Conservation (phyloP, 1,284 basidiomycete genomes). For the Inonotus hispidus region DNA sequence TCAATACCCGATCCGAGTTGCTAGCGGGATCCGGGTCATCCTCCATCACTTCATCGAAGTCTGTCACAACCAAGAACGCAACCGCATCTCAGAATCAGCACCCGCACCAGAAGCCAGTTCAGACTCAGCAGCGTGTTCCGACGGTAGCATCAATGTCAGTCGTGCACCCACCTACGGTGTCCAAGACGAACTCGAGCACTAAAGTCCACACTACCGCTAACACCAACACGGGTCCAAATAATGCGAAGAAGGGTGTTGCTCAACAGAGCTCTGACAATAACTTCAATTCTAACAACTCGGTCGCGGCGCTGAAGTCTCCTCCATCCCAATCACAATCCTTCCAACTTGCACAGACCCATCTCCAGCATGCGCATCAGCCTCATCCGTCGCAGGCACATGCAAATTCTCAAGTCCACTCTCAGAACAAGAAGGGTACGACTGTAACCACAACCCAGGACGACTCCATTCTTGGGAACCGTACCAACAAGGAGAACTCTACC, state of each 20-base stretch:
- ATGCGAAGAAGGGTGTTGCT: not conserved
- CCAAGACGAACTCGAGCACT: not conserved
- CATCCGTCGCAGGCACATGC: not conserved
- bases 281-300: not conserved
- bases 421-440: constrained; percentile 2
- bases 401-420: not conserved
- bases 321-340: not conserved
- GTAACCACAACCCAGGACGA: not conserved
- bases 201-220: not conserved
- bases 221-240: not conserved
- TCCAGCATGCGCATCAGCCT: not conserved
- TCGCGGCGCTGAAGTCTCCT: too few species aligned
- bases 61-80: not conserved
- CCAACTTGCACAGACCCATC: constrained; percentile 1
- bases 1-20: constrained; percentile 5
- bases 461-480: not conserved
- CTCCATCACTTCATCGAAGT: not conserved
- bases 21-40: not conserved
- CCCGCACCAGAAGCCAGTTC: not conserved
- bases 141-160: not conserved
- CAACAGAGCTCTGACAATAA: not conserved
- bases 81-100: not conserved
- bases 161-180: not conserved
- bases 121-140: not conserved
- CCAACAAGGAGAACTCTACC: not conserved